These are phyloP conservation scores for Meyerozyma smithsonii DNA, from an alignment of 1,139 yeast genomes.

Conservation along the genomic window DNA sequence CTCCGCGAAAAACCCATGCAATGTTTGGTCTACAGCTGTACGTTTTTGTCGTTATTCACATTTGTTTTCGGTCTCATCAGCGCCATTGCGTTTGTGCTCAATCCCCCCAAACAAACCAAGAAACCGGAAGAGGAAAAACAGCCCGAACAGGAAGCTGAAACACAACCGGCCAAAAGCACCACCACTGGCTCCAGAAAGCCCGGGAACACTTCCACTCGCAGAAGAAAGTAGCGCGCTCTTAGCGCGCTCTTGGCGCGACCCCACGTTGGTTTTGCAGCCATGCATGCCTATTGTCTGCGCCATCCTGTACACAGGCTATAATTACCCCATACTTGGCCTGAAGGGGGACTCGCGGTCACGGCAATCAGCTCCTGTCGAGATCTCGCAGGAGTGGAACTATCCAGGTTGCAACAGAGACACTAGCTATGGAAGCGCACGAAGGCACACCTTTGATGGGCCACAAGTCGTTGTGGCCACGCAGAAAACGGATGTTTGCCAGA, in stretches of 20 bases:
- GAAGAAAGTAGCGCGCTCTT: background rate
- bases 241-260: background rate
- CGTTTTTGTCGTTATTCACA: slow-evolving; percentile 35
- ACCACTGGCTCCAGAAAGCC: no score
- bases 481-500: background rate
- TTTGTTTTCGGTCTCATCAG: slow-evolving; percentile 39
- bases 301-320: background rate
- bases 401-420: background rate
- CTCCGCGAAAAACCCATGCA: slow-evolving; percentile 43
- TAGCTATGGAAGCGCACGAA: background rate
- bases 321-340: background rate
- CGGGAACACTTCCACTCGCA: background rate
- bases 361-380: background rate
- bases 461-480: background rate
- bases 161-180: no score
- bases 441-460: background rate
- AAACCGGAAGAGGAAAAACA: background rate
- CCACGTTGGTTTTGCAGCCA: slow-evolving; percentile 1
- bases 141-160: no score
- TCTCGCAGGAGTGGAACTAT: background rate
- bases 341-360: background rate
- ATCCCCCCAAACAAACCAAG: background rate
- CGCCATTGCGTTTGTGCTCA: slow-evolving; percentile 22
- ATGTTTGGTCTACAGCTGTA: slow-evolving; percentile 42
- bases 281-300: background rate